Evolutionary conservation across 805 yeast genomes (phyloP), one percentile per base, ranked within the genome.

Genomic region (Komagataella pseudopastoris): DNA sequence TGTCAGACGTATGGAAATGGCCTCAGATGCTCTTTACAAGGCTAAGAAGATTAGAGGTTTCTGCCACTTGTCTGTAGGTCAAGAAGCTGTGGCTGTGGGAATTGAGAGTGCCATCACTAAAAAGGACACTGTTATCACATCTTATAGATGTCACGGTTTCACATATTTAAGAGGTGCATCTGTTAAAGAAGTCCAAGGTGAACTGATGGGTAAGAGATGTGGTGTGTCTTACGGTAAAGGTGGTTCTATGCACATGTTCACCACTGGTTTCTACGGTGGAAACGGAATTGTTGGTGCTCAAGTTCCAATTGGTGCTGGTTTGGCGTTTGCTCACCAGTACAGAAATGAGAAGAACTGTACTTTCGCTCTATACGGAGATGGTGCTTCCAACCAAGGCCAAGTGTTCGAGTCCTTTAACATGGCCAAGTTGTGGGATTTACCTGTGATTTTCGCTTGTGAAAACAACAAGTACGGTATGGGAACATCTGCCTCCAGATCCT

Each of bases 401-500:
- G 97, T 90, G 56, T 93, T 93, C 62, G 99, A 93, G 76, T 69
- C 97, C 51, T 93, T 78, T 80, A 93, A 93, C 82, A 93, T 93
- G 98, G 99, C 99, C 65, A 93, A 93, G 75, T 80, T 93, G 68
- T 93, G 96, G 96, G 83, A 90, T 72, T 78, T 93, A 66, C 99
- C 99, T 60, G 85, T 88, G 67, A 73, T 93, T 57, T 93, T 88
- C 66, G 88, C 93, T 56, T 93, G 99, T 78, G 99, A 93, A 75
- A 93, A 93, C 80, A 93, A 93, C 83, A 93, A 89, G 76, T 93
- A 93, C 71, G 99, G 99, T 79, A 93, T 93, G 99, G 99, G 99
- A 76, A 93, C 99, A 51, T 74, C 99, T 57, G 98, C 98, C 52
- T 71, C 96, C 49, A 85, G 99, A 76, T 89, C 97, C 12, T 89